Evolutionary conservation across 257 asterid genomes (phyloP).

Genomic region (Capsicum pubescens): DNA sequence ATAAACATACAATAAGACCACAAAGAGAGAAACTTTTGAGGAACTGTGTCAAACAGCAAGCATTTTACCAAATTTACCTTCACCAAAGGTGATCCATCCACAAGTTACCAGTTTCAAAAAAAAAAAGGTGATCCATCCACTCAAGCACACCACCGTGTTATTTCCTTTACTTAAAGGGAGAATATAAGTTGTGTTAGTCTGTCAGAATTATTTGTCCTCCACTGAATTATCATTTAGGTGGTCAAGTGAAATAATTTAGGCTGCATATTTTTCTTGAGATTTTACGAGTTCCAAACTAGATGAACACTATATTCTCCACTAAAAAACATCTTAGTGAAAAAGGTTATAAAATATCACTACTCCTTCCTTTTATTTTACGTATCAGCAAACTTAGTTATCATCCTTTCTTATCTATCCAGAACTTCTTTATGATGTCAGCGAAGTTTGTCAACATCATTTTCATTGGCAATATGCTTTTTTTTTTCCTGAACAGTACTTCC

Average conservation of each 20-base stretch:
- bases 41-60: not conserved
- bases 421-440: not conserved
- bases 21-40: slow-evolving; percentile 7
- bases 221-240: not conserved
- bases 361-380: not conserved
- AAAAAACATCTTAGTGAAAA: slow-evolving; percentile 7
- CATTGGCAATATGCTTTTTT: not conserved
- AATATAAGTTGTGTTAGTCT: not conserved
- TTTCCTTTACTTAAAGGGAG: slow-evolving; percentile 20
- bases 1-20: slow-evolving; percentile 2
- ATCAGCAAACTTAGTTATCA: not conserved
- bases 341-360: not conserved
- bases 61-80: slow-evolving; percentile 7
- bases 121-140: not conserved
- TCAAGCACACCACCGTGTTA: not conserved
- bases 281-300: not conserved
- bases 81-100: not conserved
- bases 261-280: not conserved
- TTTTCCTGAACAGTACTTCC: not conserved
- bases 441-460: slow-evolving; percentile 13
- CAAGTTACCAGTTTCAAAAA: not conserved
- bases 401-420: not conserved
- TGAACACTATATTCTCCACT: not conserved
- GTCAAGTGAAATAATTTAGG: not conserved
- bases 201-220: not conserved